Evolutionary conservation across 139 green algal species (phyloP), one percentile per base, ranked within the genome.

Genomic region (Coccomyxa sp.): DNA sequence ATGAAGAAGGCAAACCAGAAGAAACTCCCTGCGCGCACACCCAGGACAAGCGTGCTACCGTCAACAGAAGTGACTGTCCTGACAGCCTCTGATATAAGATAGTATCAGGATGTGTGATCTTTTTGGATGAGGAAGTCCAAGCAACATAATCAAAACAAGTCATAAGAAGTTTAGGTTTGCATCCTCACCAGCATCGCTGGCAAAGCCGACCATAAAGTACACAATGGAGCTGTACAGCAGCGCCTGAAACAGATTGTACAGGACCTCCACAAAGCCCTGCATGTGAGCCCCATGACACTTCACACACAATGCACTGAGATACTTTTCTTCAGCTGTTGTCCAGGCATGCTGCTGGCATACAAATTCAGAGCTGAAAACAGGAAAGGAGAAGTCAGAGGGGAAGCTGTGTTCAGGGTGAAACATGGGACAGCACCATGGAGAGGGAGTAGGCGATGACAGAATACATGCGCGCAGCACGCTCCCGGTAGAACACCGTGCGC

Each of bases 401-500:
- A 71, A 71, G 63, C 18, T 25, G 10, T 71, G 21, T 11, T 25
- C 63, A 71, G 18, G 63, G 18, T 71, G 18, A 38, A 23, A 78
- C 14, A 38, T 18, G 15, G 76, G 31, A 31, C 13, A 18, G 76
- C 76, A 80, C 76, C 76, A 63, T 30, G 32, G 76, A 58, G 4
- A 80, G 31, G 30, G 15, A 83, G 51, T 66, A 86, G 32, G 83
- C 78, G 27, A 76, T 23, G 0, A 81, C 78, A 25, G n/a, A 27
- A 78, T 86, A 86, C 78, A 83, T 83, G 78, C 76, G 71, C 17
- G 87, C 82, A n/a, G 84, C 82, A 0, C 85, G 77, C 85, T 93
- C 90, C 10, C 90, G 77, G 84, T 95, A 95, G 78, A 86, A 95
- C 13, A 94, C 90, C 17, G 79, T 31, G 9, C 90, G 86, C 87